Base-by-base conservation (phyloP, 2,329 filamentous ascomycete species). In the Alternaria incomplexa region DNA sequence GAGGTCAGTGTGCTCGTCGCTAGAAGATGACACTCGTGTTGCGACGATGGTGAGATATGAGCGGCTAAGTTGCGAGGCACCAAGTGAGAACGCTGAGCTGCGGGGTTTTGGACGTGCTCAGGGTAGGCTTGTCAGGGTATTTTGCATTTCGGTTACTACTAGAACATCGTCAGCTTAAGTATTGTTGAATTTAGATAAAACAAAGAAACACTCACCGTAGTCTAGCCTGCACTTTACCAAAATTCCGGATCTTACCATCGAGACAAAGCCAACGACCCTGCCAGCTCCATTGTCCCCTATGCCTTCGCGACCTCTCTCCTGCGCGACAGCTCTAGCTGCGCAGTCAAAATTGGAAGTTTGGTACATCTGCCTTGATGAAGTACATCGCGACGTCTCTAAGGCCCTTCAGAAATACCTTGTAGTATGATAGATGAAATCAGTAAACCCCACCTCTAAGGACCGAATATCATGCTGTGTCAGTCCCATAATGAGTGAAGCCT, bases 111-210 rank as follows among this genome's bases (percentile, higher is more conserved):
- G 58, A 52, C 50, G 50, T 44, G 25, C 44, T 66, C 30, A 44
- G 47, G 13, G 28, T 22, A 43, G 44, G 48, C 52, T 68, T 61
- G 44, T 48, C 50, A 63, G 45, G 53, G 51, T 55, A 58, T 26
- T 50, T 65, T 56, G 62, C 46, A 71, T 70, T 73, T 61, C 28
- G 58, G 36, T 62, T 72, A 72, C 68, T 71, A 59, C 28, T 45
- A 15, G 32, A 44, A 44, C 5, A 7, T 59, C 25, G 60, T 73
- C 60, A 73, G 70, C 58, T 67, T 40, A 47, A 48, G 40, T 44
- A 63, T 46, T 15, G 26, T 59, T 46, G 46, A 48, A 36, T 43
- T 57, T 8, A 22, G 10, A 25, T 25, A 43, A 20, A 20, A 47
- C 26, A 52, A 51, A 26, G 28, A 51, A 43, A 46, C 15, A 69